Evolutionary conservation across 345 rosid species (phyloP).

Genomic region (Nephelium lappaceum): DNA sequence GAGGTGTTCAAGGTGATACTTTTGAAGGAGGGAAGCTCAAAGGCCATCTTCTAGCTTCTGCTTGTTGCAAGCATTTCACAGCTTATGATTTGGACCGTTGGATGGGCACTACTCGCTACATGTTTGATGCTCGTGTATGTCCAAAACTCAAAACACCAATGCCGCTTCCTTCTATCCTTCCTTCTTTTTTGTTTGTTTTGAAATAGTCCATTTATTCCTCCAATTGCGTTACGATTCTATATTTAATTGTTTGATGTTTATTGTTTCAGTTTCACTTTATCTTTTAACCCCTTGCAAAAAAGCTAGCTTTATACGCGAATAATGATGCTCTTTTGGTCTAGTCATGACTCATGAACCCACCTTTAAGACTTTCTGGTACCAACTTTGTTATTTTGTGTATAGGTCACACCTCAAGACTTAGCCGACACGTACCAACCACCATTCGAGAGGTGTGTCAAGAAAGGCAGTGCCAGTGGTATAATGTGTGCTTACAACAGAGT

Average conservation of each 20-base stretch:
- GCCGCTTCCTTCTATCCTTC: too few species aligned
- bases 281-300: too few species aligned
- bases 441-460: constrained; percentile 62
- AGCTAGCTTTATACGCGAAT: too few species aligned
- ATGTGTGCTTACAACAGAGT: constrained; percentile 90
- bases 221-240: too few species aligned
- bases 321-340: too few species aligned
- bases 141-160: too few species aligned
- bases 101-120: constrained; percentile 72
- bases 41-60: constrained; percentile 64
- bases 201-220: too few species aligned
- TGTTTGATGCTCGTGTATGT: constrained; percentile 74
- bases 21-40: constrained; percentile 45
- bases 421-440: constrained; percentile 92
- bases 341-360: too few species aligned
- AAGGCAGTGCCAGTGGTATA: constrained; percentile 75
- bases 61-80: constrained; percentile 89
- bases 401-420: constrained; percentile 78
- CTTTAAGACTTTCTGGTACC: too few species aligned
- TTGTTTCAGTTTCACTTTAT: background rate
- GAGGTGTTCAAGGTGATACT: constrained; percentile 74
- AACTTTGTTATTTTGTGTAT: background rate
- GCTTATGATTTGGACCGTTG: constrained; percentile 92
- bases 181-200: too few species aligned
- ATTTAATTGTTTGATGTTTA: background rate